These are phyloP conservation scores for Saccharomycopsis fermentans DNA, from an alignment of 805 yeast genomes.

Conservation along the genomic window DNA sequence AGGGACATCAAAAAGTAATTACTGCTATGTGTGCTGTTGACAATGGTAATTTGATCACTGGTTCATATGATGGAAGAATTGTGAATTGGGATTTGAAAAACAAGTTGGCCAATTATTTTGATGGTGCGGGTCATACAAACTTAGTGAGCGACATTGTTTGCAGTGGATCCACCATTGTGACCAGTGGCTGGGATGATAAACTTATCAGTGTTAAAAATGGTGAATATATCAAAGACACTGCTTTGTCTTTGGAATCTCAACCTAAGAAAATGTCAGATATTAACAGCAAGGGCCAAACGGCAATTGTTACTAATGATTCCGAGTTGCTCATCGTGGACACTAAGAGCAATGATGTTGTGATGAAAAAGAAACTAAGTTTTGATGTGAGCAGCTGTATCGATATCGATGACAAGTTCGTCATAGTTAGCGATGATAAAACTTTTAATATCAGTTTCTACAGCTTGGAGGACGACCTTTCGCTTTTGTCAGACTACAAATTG, in stretches of 20 bases:
- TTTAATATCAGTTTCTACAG: constrained; percentile 34
- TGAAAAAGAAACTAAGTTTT: constrained; percentile 26
- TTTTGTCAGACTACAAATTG: constrained; percentile 18
- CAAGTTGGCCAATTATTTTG: constrained; percentile 29
- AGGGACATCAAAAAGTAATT: constrained; percentile 78
- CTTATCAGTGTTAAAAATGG: constrained; percentile 27
- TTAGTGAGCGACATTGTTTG: constrained; percentile 44
- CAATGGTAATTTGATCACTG: constrained; percentile 37
- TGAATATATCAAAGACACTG: constrained; percentile 24
- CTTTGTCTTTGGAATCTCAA: constrained; percentile 32
- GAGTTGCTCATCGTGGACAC: constrained; percentile 26
- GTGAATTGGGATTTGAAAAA: constrained; percentile 42
- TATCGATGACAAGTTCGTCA: constrained; percentile 32
- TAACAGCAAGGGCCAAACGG: constrained; percentile 26
- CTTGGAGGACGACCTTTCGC: constrained; percentile 23
- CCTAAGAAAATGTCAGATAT: constrained; percentile 37
- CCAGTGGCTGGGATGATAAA: constrained; percentile 88
- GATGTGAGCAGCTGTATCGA: constrained; percentile 37
- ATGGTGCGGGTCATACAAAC: constrained; percentile 48
- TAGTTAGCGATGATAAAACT: constrained; percentile 38
- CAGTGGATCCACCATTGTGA: constrained; percentile 25
- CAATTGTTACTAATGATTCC: constrained; percentile 37
- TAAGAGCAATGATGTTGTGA: constrained; percentile 17
- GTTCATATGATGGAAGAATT: constrained; percentile 76
- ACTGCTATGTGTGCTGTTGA: constrained; percentile 41